Evolutionary conservation across 495 filamentous ascomycete species (phyloP).

Genomic region (Cudoniella acicularis): DNA sequence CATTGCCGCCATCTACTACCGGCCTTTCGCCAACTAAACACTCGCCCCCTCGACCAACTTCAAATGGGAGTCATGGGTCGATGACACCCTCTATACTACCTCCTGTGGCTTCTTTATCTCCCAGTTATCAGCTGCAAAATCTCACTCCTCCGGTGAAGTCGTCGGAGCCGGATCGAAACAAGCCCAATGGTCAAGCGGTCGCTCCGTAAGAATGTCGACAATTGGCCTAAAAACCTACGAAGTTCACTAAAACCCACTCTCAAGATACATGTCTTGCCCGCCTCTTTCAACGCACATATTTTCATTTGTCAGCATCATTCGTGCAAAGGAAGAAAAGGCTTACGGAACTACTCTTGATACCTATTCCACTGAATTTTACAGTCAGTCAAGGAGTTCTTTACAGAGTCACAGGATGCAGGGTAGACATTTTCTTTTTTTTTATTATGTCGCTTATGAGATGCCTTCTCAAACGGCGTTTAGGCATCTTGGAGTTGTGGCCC

Average conservation of each 20-base stretch:
- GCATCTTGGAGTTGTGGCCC: not conserved
- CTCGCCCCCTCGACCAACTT: constrained; percentile 37
- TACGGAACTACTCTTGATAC: not conserved
- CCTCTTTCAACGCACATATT: no score
- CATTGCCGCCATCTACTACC: constrained; percentile 51
- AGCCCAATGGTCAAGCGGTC: constrained; percentile 11
- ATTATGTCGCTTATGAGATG: not conserved
- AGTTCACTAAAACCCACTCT: no score
- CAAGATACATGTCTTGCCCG: not conserved
- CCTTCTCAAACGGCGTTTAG: not conserved
- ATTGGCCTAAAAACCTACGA: no score
- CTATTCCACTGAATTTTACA: no score
- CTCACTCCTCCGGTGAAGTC: constrained; percentile 47
- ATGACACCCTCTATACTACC: constrained; percentile 43
- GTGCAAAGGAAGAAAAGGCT: no score
- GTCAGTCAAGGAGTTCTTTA: not conserved
- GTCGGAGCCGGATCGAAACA: constrained; percentile 29
- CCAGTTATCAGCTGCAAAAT: constrained; percentile 46
- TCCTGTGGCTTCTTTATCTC: constrained; percentile 47
- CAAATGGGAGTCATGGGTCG: constrained; percentile 20
- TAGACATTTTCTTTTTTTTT: constrained; percentile 1
- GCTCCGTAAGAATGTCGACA: no score
- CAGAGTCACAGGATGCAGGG: no score
- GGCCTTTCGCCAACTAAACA: constrained; percentile 79
- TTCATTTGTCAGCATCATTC: no score